These are phyloP conservation scores for Leishmania tropica DNA, from an alignment of 208 protist species.

Conservation along the genomic window DNA sequence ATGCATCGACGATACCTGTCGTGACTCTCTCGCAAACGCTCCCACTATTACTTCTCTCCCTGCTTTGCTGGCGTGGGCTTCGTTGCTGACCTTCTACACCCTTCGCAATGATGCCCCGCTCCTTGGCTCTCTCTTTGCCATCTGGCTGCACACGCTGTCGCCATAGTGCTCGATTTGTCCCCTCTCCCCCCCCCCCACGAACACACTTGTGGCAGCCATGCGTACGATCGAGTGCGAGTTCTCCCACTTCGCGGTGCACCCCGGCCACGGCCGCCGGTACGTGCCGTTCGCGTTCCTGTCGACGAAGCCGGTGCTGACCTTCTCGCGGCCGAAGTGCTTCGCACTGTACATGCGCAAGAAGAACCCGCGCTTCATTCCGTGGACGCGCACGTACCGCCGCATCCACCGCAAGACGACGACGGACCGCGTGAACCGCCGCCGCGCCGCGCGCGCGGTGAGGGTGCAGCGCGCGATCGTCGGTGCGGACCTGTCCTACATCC, in stretches of 20 bases:
- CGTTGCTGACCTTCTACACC: background rate
- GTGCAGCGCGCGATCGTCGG: slow-evolving; percentile 86
- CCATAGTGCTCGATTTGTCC: background rate
- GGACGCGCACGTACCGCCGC: slow-evolving; percentile 94
- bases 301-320: slow-evolving; percentile 94
- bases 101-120: background rate
- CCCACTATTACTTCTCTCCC: slow-evolving; percentile 58
- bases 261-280: slow-evolving; percentile 92
- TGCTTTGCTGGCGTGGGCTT: background rate
- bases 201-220: slow-evolving; percentile 23
- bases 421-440: slow-evolving; percentile 83
- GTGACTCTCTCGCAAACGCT: slow-evolving; percentile 89
- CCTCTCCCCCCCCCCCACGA: slow-evolving; percentile 4
- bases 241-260: slow-evolving; percentile 93
- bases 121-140: background rate
- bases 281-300: slow-evolving; percentile 94
- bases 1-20: slow-evolving; percentile 87
- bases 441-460: slow-evolving; percentile 74
- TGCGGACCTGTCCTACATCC: slow-evolving; percentile 89
- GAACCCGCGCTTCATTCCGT: slow-evolving; percentile 93
- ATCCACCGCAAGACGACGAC: slow-evolving; percentile 93
- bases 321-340: slow-evolving; percentile 90
- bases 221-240: slow-evolving; percentile 90
- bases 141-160: background rate
- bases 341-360: slow-evolving; percentile 95